Conservation (phyloP, 768 basidiomycete species). For the Tulasnella sp. region DNA sequence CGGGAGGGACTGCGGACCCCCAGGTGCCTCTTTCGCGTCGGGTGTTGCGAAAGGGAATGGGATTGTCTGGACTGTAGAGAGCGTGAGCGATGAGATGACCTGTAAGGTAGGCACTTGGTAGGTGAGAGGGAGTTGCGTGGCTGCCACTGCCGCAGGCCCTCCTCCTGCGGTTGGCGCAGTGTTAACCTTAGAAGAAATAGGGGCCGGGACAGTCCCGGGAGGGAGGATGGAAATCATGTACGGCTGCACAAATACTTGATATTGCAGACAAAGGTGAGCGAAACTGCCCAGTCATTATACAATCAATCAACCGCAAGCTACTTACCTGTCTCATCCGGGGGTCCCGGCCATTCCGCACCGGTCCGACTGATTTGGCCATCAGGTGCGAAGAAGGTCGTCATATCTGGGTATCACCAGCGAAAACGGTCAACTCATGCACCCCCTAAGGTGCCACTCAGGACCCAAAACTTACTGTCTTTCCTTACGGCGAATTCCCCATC, state of each 20-base stretch:
- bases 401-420: no score
- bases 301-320: constrained; percentile 10
- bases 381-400: constrained; percentile 52
- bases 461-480: constrained; percentile 57
- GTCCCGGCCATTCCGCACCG: constrained; percentile 54
- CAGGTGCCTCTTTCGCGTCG: constrained; percentile 9
- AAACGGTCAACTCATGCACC: constrained; percentile 2
- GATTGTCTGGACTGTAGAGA: constrained; percentile 49
- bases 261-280: not conserved
- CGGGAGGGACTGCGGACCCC: not conserved
- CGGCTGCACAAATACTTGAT: constrained; percentile 57
- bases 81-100: constrained; percentile 59
- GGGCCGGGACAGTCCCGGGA: constrained; percentile 43
- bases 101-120: constrained; percentile 53
- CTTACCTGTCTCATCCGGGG: constrained; percentile 71
- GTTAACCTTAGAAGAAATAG: not conserved
- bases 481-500: constrained; percentile 59
- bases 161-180: constrained; percentile 20
- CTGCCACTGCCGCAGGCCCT: constrained; percentile 23
- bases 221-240: constrained; percentile 71
- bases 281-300: constrained; percentile 13
- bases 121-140: constrained; percentile 30
- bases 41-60: constrained; percentile 45
- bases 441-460: not conserved
- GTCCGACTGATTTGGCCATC: constrained; percentile 46